These are phyloP conservation scores for Cladosporium phlei DNA, from an alignment of 2,329 filamentous ascomycete genomes.

Conservation along the genomic window DNA sequence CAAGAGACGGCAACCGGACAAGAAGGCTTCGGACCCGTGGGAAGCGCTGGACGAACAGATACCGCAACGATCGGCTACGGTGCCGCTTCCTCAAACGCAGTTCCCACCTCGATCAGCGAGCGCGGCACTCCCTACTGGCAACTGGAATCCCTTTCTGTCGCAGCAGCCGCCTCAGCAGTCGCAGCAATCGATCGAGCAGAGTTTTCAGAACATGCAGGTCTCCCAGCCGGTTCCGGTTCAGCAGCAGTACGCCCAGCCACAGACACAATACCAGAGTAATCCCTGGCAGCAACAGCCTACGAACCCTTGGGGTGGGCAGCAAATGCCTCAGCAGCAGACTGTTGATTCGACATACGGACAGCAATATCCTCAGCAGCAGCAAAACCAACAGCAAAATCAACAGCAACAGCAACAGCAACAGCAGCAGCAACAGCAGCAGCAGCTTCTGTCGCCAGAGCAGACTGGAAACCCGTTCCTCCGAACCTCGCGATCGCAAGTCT, in stretches of 20 bases:
- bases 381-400: constrained; percentile 19
- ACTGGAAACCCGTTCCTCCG: constrained; percentile 41
- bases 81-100: constrained; percentile 25
- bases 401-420: too few species aligned
- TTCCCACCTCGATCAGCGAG: constrained; percentile 31
- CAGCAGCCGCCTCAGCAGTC: constrained; percentile 32
- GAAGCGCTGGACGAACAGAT: constrained; percentile 36
- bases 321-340: constrained; percentile 22
- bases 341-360: constrained; percentile 21
- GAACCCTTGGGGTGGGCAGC: constrained; percentile 29
- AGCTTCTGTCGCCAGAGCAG: constrained; percentile 48
- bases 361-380: constrained; percentile 20
- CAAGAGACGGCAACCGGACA: constrained; percentile 28
- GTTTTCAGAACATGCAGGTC: constrained; percentile 69
- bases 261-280: constrained; percentile 23
- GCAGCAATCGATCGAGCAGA: constrained; percentile 29
- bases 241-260: constrained; percentile 17
- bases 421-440: constrained; percentile 19
- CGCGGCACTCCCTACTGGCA: constrained; percentile 32
- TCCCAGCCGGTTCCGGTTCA: constrained; percentile 29
- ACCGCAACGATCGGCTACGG: constrained; percentile 25
- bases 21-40: constrained; percentile 36
- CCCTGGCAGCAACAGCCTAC: constrained; percentile 19
- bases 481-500: constrained; percentile 39
- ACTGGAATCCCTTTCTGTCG: constrained; percentile 67